A percentile compares a stretch with the other conserved stretches of the same genome.
Conservation (phyloP, 1,139 yeast genomes). For the Lodderomyces beijingensis region DNA sequence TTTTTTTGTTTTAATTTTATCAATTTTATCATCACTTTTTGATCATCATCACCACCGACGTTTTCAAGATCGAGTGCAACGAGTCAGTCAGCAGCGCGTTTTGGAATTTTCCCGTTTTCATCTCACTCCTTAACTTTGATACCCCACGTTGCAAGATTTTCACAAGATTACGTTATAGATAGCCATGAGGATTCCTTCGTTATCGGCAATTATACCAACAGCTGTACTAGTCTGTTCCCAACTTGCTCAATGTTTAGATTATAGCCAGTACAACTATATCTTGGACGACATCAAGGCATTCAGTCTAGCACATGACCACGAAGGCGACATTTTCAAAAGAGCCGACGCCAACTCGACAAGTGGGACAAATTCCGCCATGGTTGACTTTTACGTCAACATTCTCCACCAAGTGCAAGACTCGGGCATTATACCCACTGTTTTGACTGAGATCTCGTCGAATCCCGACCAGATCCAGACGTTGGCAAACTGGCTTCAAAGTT, state of each 20-base stretch:
- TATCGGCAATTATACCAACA: conserved; percentile 4
- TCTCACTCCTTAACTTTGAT: too few relatives aligned
- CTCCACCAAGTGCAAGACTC: conserved; percentile 24
- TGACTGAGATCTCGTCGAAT: conserved; percentile 26
- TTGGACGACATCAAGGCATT: conserved; percentile 7
- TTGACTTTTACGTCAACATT: conserved; percentile 19
- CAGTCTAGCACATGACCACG: background rate
- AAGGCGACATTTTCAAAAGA: conserved; percentile 12
- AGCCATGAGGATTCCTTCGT: conserved; percentile 1
- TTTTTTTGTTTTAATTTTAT: too few relatives aligned
- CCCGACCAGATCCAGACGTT: conserved; percentile 19
- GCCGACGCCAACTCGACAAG: conserved; percentile 13
- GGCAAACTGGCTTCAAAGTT: conserved; percentile 15
- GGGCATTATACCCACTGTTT: conserved; percentile 25
- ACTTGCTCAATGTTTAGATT: conserved; percentile 3
- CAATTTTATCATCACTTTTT: too few relatives aligned
- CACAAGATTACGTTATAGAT: too few relatives aligned
- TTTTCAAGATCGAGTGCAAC: too few relatives aligned
- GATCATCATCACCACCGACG: too few relatives aligned
- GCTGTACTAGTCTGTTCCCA: conserved; percentile 2
- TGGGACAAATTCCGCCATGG: conserved; percentile 2
- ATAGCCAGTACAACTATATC: conserved; percentile 7
- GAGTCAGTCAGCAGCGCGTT: too few relatives aligned
- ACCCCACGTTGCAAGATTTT: too few relatives aligned
- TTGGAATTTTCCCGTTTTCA: too few relatives aligned